Conservation (phyloP, 2,329 filamentous ascomycete genomes). For the Sclerotiophoma versabilis region DNA sequence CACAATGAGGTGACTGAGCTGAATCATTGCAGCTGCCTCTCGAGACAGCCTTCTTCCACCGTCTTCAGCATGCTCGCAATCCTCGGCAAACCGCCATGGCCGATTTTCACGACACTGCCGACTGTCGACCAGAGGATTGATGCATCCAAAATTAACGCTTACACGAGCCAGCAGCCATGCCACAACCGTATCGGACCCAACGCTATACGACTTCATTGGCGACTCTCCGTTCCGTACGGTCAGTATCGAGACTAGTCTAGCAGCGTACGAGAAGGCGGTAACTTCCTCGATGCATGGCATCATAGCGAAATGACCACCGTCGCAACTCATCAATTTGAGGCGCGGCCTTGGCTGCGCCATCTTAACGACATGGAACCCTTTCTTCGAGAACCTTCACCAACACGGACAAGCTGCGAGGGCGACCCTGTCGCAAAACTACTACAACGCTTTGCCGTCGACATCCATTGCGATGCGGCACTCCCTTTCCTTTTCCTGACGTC, state of each 20-base stretch:
- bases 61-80: not conserved
- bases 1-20: constrained; percentile 5
- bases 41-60: constrained; percentile 2
- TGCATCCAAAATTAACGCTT: constrained; percentile 19
- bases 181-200: constrained; percentile 16
- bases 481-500: not conserved
- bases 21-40: constrained; percentile 5
- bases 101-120: constrained; percentile 12
- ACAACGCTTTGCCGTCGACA: not conserved
- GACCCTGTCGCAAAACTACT: not conserved
- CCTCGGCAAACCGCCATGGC: constrained; percentile 9
- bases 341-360: constrained; percentile 8
- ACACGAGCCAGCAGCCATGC: constrained; percentile 12
- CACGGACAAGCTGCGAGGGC: not conserved
- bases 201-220: constrained; percentile 9
- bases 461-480: not conserved
- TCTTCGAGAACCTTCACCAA: constrained; percentile 6
- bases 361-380: constrained; percentile 9
- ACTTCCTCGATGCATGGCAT: constrained; percentile 15
- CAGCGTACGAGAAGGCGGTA: constrained; percentile 10
- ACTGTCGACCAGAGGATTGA: constrained; percentile 2
- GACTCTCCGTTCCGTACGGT: constrained; percentile 11
- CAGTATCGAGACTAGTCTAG: constrained; percentile 10
- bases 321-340: constrained; percentile 16
- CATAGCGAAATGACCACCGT: constrained; percentile 9